Conservation (phyloP, 768 basidiomycete genomes). For the Russula foetens region DNA sequence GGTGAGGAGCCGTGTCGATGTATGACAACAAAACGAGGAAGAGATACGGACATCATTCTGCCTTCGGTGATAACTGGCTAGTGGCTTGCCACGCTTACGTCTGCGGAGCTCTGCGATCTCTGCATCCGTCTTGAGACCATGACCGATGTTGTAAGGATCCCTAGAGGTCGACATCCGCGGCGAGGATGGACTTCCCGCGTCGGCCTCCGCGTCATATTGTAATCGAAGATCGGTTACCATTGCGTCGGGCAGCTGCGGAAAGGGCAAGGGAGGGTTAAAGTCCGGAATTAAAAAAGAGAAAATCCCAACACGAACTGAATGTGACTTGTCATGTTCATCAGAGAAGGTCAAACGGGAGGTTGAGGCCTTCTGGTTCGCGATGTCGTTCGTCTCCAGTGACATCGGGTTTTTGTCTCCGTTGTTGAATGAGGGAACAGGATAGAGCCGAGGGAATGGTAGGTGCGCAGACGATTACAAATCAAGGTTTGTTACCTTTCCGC, state of each 20-base stretch:
- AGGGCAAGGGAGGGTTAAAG: neutral
- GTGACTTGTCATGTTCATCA: neutral
- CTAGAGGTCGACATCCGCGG: conserved; percentile 27
- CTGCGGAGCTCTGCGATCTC: conserved; percentile 55
- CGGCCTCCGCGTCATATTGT: conserved; percentile 22
- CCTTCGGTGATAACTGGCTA: conserved; percentile 58
- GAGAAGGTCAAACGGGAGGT: neutral
- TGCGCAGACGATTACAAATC: conserved; percentile 1
- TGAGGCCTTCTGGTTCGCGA: neutral
- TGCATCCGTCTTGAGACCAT: conserved; percentile 50
- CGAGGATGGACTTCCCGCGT: conserved; percentile 36
- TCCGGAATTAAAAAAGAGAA: neutral
- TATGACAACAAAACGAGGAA: neutral
- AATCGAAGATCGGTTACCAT: conserved; percentile 17
- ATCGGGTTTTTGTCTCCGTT: too few species aligned
- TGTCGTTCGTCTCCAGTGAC: neutral
- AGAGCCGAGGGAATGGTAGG: neutral
- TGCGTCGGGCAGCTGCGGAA: conserved; percentile 14
- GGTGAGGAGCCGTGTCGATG: neutral
- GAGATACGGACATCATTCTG: conserved; percentile 57
- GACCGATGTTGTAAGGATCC: conserved; percentile 65
- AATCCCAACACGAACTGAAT: neutral
- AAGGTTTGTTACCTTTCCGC: neutral
- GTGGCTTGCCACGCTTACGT: conserved; percentile 48
- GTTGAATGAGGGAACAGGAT: neutral